Evolutionary conservation across 345 rosid genomes (phyloP).

Genomic region (Eucalyptus pauciflora): DNA sequence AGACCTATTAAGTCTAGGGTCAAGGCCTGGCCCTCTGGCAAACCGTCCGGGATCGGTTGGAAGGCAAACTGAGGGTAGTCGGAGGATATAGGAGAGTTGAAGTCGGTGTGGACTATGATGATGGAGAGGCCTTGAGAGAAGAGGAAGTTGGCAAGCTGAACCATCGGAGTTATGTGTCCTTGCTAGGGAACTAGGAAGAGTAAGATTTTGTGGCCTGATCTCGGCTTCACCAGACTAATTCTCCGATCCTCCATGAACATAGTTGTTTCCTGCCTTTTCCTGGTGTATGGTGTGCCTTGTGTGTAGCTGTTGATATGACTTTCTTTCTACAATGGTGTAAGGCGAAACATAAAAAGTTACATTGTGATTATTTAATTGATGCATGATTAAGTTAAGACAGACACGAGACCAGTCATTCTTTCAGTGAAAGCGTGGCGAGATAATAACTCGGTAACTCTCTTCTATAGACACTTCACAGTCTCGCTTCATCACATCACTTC

Average conservation of each 20-base stretch:
- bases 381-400: too few relatives aligned
- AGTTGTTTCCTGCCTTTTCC: too few relatives aligned
- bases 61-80: constrained; percentile 32
- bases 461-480: too few relatives aligned
- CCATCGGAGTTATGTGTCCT: constrained; percentile 51
- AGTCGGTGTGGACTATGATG: constrained; percentile 29
- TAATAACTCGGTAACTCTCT: too few relatives aligned
- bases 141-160: constrained; percentile 43
- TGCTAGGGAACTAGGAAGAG: constrained; percentile 45
- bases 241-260: background rate
- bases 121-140: constrained; percentile 43
- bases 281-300: too few relatives aligned
- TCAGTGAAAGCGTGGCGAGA: too few relatives aligned
- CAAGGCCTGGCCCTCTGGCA: background rate
- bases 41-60: constrained; percentile 5
- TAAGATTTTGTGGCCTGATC: constrained; percentile 9
- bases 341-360: too few relatives aligned
- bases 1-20: constrained; percentile 1
- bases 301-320: too few relatives aligned
- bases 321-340: too few relatives aligned
- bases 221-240: background rate
- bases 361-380: too few relatives aligned
- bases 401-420: too few relatives aligned
- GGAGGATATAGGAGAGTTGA: constrained; percentile 38
- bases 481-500: too few relatives aligned